phyloP scores from a whole-genome alignment of 2,329 filamentous ascomycete species.

The Thermothelomyces thermophilus region DNA sequence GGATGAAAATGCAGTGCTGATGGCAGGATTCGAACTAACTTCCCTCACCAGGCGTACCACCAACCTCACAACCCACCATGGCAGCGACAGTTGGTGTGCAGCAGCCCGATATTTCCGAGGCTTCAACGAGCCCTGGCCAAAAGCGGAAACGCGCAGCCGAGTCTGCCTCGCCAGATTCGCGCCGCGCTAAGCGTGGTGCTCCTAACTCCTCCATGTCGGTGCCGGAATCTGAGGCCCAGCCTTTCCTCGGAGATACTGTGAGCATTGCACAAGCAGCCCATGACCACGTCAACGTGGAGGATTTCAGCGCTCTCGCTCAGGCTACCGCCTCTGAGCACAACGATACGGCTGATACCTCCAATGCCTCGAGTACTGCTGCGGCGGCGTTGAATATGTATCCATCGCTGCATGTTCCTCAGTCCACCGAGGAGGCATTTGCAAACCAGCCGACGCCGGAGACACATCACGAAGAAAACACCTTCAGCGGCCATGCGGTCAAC shows the following conservation, averaged over 20 bases:
- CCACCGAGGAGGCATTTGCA: conserved; percentile 55
- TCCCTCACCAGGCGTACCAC: conserved; percentile 17
- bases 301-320: conserved; percentile 52
- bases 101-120: conserved; percentile 40
- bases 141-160: conserved; percentile 51
- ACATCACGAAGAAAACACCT: conserved; percentile 31
- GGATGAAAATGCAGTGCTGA: neutral
- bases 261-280: conserved; percentile 38
- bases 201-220: conserved; percentile 41
- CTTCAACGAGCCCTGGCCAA: conserved; percentile 39
- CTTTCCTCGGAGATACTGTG: conserved; percentile 50
- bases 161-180: conserved; percentile 41
- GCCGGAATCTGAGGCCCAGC: conserved; percentile 35
- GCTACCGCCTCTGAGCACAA: conserved; percentile 44
- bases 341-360: conserved; percentile 40
- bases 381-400: conserved; percentile 55
- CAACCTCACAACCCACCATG: conserved; percentile 31
- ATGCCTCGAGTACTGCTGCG: conserved; percentile 53
- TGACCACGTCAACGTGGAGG: conserved; percentile 41
- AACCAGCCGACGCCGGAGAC: conserved; percentile 39
- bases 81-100: conserved; percentile 41
- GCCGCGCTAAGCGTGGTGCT: conserved; percentile 45
- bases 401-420: conserved; percentile 50
- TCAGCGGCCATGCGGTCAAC: conserved; percentile 31
- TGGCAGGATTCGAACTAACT: neutral